A percentile compares a stretch with the other conserved stretches of the same genome.
Evolutionary conservation across 2,329 filamentous ascomycete genomes (phyloP).

Genomic region (Dothidotthia symphoricarpi): DNA sequence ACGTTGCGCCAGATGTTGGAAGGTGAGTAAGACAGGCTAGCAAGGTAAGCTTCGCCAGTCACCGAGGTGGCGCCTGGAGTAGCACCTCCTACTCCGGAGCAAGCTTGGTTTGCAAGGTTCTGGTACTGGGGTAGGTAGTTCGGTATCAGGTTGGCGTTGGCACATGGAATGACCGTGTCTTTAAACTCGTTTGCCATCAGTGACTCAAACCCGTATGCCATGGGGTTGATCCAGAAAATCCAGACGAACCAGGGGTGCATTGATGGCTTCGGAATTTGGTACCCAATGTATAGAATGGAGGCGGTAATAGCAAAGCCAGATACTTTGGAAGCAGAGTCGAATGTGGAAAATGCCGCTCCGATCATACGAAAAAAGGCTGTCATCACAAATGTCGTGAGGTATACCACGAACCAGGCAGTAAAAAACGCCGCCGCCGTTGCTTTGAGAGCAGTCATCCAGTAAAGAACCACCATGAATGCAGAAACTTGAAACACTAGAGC

Average conservation of each 20-base stretch:
- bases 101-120: conserved; percentile 48
- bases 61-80: conserved; percentile 50
- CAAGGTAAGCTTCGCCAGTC: conserved; percentile 59
- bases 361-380: conserved; percentile 80
- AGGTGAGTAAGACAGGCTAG: conserved; percentile 47
- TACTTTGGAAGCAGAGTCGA: conserved; percentile 56
- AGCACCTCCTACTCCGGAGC: conserved; percentile 60
- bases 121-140: conserved; percentile 49
- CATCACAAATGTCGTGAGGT: conserved; percentile 69
- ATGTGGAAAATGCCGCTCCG: conserved; percentile 64
- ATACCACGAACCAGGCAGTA: conserved; percentile 72
- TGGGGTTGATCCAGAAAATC: conserved; percentile 70
- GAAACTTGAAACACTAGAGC: conserved; percentile 55
- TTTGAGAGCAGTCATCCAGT: conserved; percentile 80
- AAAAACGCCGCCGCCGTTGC: conserved; percentile 74
- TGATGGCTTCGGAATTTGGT: conserved; percentile 50
- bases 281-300: conserved; percentile 62
- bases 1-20: conserved; percentile 41
- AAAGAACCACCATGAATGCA: conserved; percentile 62
- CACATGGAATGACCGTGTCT: conserved; percentile 48
- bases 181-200: conserved; percentile 69
- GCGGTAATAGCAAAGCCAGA: conserved; percentile 57
- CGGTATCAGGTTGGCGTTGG: conserved; percentile 52
- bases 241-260: conserved; percentile 56
- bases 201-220: conserved; percentile 75